Evolutionary conservation across 352 stramenopile genomes (phyloP).

Genomic region (Blastocystis sp.): DNA sequence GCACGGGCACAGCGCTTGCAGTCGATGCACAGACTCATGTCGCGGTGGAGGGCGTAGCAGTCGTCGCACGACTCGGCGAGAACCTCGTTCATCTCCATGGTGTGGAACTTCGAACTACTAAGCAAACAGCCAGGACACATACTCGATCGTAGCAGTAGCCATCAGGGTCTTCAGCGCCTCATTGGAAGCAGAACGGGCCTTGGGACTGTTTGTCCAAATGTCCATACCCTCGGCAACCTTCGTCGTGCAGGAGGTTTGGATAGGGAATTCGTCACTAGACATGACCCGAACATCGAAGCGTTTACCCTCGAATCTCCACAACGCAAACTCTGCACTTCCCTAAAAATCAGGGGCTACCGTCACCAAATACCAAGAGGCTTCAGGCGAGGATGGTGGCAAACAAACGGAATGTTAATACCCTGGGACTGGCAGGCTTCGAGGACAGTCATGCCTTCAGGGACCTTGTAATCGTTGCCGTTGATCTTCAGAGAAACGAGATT

Average conservation of each 20-base stretch:
- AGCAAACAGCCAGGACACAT: background rate
- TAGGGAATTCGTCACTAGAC: slow-evolving; percentile 54
- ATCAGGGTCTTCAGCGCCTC: slow-evolving; percentile 58
- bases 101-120: slow-evolving; percentile 49
- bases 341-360: background rate
- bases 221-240: slow-evolving; percentile 60
- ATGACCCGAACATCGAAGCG: background rate
- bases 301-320: slow-evolving; percentile 60
- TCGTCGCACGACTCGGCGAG: slow-evolving; percentile 43
- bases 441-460: slow-evolving; percentile 59
- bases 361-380: slow-evolving; percentile 33
- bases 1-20: slow-evolving; percentile 67
- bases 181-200: slow-evolving; percentile 44
- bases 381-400: slow-evolving; percentile 59
- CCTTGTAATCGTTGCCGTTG: slow-evolving; percentile 58
- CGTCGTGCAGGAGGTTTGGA: slow-evolving; percentile 54
- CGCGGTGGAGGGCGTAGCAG: slow-evolving; percentile 63
- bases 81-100: slow-evolving; percentile 39
- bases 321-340: slow-evolving; percentile 57
- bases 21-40: slow-evolving; percentile 67
- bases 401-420: slow-evolving; percentile 56
- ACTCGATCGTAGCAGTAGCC: slow-evolving; percentile 6
- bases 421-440: slow-evolving; percentile 52
- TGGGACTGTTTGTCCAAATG: slow-evolving; percentile 61
- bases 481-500: slow-evolving; percentile 59